These are phyloP conservation scores for Volvox reticuliferus DNA, from an alignment of 139 green algal genomes.

Conservation along the genomic window DNA sequence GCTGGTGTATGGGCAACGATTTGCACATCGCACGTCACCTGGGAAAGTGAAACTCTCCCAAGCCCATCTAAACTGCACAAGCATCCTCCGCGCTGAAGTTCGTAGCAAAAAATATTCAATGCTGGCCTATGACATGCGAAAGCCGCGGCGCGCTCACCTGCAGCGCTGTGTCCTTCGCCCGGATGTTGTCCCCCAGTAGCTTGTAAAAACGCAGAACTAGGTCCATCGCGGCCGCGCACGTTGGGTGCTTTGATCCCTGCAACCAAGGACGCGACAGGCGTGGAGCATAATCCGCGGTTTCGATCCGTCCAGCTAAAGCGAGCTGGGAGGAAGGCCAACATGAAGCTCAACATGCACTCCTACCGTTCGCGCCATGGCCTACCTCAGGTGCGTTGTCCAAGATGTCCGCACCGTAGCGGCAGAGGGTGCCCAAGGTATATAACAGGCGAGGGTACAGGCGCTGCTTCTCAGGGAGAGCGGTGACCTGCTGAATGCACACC, in stretches of 20 bases:
- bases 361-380: background rate
- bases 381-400: constrained; percentile 58
- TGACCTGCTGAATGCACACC: background rate
- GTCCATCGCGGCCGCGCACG: constrained; percentile 56
- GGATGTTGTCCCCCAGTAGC: background rate
- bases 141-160: constrained; percentile 30
- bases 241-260: constrained; percentile 31
- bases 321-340: no score
- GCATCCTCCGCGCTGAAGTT: no score
- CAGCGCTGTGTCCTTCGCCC: constrained; percentile 67
- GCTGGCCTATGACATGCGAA: no score
- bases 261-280: no score
- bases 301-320: no score
- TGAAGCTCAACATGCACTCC: no score
- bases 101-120: no score
- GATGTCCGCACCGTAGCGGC: constrained; percentile 66
- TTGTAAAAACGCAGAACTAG: constrained; percentile 59
- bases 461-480: background rate
- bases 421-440: constrained; percentile 84
- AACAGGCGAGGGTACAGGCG: constrained; percentile 61
- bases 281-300: no score
- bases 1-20: no score
- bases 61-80: no score
- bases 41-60: no score
- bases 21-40: no score